A percentile compares a stretch with the other conserved stretches of the same genome.
Evolutionary conservation across 1,139 yeast genomes (phyloP).

Genomic region (Taphrina flavorubra): DNA sequence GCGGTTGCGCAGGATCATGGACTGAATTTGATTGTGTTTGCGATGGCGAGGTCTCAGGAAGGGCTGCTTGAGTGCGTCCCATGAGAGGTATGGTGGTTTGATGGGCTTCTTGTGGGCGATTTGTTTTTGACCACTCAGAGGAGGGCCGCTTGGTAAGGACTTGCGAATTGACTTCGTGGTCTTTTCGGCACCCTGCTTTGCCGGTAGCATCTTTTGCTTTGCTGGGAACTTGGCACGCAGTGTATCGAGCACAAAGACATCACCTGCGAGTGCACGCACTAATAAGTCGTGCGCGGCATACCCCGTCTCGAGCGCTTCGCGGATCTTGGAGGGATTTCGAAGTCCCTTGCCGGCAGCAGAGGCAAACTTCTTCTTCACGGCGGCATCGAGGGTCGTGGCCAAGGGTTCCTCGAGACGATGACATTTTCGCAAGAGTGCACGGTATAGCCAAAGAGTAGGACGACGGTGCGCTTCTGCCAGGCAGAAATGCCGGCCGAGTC

Average conservation of each 20-base stretch:
- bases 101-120: background rate
- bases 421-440: slow-evolving; percentile 12
- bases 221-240: background rate
- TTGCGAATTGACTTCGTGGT: background rate
- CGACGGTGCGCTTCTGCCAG: slow-evolving; percentile 21
- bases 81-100: slow-evolving; percentile 21
- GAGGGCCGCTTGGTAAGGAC: background rate
- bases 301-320: slow-evolving; percentile 9
- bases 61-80: slow-evolving; percentile 27
- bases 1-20: slow-evolving; percentile 29
- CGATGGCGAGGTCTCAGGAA: slow-evolving; percentile 31
- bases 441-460: slow-evolving; percentile 26
- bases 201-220: background rate
- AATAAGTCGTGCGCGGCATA: slow-evolving; percentile 8
- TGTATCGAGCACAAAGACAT: background rate
- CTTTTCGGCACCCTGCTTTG: background rate
- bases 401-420: slow-evolving; percentile 2
- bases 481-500: slow-evolving; percentile 29
- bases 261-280: slow-evolving; percentile 16
- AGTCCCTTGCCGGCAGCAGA: slow-evolving; percentile 31
- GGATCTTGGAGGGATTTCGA: slow-evolving; percentile 3
- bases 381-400: background rate
- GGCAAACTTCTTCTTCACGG: slow-evolving; percentile 2
- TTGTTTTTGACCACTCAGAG: background rate
- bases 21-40: slow-evolving; percentile 16